A percentile compares a stretch with the other conserved stretches of the same genome.
These are phyloP conservation scores for Cordyceps farinosa DNA, from an alignment of 2,329 filamentous ascomycete genomes.

Conservation along the genomic window DNA sequence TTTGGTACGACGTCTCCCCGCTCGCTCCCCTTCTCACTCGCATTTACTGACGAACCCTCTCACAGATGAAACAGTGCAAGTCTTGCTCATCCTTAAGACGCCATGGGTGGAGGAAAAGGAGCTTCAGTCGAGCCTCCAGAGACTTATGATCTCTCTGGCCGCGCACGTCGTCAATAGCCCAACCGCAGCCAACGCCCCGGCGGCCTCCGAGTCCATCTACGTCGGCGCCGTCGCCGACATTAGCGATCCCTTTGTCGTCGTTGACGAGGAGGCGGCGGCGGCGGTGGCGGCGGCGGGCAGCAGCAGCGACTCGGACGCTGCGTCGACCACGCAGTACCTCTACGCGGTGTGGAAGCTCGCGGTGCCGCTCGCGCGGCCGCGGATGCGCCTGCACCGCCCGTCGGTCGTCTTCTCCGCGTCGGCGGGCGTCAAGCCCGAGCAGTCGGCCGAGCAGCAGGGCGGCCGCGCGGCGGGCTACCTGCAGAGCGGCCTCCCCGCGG, in stretches of 20 bases:
- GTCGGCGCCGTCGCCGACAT: conserved; percentile 49
- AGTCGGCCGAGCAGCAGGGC: conserved; percentile 24
- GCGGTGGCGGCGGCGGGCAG: too few species aligned
- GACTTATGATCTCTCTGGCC: conserved; percentile 65
- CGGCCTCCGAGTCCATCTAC: conserved; percentile 55
- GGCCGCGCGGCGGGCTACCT: conserved; percentile 58
- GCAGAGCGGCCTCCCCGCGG: conserved; percentile 63
- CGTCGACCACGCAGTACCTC: conserved; percentile 35
- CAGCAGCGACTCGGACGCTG: conserved; percentile 25
- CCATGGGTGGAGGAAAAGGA: conserved; percentile 55
- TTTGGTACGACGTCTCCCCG: conserved; percentile 56
- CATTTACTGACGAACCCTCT: conserved; percentile 26
- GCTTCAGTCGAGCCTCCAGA: conserved; percentile 56
- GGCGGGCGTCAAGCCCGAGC: conserved; percentile 55
- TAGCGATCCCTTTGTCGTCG: conserved; percentile 48
- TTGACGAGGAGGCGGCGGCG: conserved; percentile 35
- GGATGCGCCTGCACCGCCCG: conserved; percentile 63
- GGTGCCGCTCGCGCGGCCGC: conserved; percentile 55
- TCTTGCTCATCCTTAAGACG: conserved; percentile 66
- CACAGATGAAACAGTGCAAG: conserved; percentile 68
- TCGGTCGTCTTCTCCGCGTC: conserved; percentile 62
- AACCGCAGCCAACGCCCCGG: conserved; percentile 40
- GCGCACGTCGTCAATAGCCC: conserved; percentile 60
- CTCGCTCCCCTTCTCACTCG: conserved; percentile 34
- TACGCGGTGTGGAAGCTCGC: conserved; percentile 59